Evolutionary conservation across 805 yeast genomes (phyloP).

Genomic region (Cyberlindnera euphorbiiphila): DNA sequence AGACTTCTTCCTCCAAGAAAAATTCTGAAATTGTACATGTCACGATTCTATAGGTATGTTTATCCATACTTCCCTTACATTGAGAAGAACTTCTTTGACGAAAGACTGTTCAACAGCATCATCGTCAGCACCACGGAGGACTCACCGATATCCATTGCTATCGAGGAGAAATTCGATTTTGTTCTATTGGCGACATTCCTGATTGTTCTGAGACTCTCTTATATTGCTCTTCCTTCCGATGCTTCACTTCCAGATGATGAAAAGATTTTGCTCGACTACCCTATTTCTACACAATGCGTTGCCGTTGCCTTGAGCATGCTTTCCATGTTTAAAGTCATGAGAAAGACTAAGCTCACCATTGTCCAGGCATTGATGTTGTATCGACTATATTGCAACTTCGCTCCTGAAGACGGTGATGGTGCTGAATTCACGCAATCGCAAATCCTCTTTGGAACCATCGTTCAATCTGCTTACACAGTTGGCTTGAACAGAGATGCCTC

Average conservation of each 20-base stretch:
- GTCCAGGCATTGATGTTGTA: slow-evolving; percentile 42
- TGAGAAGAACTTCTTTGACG: slow-evolving; percentile 35
- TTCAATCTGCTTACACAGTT: slow-evolving; percentile 42
- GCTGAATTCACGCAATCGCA: slow-evolving; percentile 40
- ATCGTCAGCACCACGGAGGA: slow-evolving; percentile 32
- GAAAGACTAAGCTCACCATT: slow-evolving; percentile 36
- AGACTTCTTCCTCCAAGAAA: slow-evolving; percentile 35
- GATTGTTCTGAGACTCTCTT: slow-evolving; percentile 39
- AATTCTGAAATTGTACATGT: slow-evolving; percentile 39
- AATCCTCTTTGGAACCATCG: slow-evolving; percentile 34
- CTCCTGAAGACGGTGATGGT: slow-evolving; percentile 51
- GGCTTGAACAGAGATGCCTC: slow-evolving; percentile 49
- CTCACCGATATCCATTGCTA: slow-evolving; percentile 27
- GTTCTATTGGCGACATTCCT: slow-evolving; percentile 38
- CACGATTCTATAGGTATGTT: slow-evolving; percentile 39
- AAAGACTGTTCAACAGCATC: slow-evolving; percentile 28
- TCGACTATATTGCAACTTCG: slow-evolving; percentile 36
- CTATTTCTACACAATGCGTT: slow-evolving; percentile 37
- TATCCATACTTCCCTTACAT: slow-evolving; percentile 48
- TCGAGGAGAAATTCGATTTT: slow-evolving; percentile 39
- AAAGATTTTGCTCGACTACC: slow-evolving; percentile 30
- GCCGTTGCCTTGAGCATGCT: slow-evolving; percentile 37
- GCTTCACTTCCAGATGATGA: slow-evolving; percentile 15
- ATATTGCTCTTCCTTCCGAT: slow-evolving; percentile 36
- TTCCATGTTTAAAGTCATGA: slow-evolving; percentile 38